phyloP scores from a whole-genome alignment of 352 stramenopile species.

The Albugo laibachii region DNA sequence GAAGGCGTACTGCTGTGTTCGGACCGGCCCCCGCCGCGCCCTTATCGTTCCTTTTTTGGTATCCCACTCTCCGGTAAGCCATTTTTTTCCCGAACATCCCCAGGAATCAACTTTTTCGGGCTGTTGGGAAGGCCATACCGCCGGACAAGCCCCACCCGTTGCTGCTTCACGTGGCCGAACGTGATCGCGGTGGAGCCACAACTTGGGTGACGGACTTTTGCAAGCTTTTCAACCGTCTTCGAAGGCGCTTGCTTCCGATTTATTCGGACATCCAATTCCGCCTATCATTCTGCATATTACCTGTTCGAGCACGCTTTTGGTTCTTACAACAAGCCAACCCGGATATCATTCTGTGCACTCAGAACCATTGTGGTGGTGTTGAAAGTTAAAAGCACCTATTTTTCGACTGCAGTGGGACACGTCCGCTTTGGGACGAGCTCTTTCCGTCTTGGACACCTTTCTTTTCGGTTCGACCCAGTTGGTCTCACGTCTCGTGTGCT shows the following conservation, averaged over 20 bases:
- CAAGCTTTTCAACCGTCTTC: not conserved
- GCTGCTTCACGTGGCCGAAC: too few relatives aligned
- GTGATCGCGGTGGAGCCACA: too few relatives aligned
- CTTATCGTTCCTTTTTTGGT: too few relatives aligned
- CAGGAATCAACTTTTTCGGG: too few relatives aligned
- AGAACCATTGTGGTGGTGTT: conserved; percentile 1
- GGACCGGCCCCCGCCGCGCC: too few relatives aligned
- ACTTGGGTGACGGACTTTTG: too few relatives aligned
- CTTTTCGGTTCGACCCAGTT: not conserved
- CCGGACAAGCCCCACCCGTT: too few relatives aligned
- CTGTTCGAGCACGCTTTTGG: conserved; percentile 5
- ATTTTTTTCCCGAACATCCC: too few relatives aligned
- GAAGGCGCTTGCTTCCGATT: conserved; percentile 2
- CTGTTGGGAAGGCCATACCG: too few relatives aligned
- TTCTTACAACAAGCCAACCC: conserved; percentile 4
- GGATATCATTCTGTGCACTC: not conserved
- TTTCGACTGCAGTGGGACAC: conserved; percentile 3
- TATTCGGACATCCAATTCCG: conserved; percentile 7
- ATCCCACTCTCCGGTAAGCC: too few relatives aligned
- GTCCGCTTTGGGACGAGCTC: conserved; percentile 1
- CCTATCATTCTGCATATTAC: conserved; percentile 5
- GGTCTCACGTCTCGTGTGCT: not conserved
- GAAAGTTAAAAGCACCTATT: conserved; percentile 6
- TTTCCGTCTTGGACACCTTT: not conserved
- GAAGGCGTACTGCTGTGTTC: too few relatives aligned